Evolutionary conservation across 2,329 filamentous ascomycete species (phyloP).

Genomic region (Aureobasidium musti): DNA sequence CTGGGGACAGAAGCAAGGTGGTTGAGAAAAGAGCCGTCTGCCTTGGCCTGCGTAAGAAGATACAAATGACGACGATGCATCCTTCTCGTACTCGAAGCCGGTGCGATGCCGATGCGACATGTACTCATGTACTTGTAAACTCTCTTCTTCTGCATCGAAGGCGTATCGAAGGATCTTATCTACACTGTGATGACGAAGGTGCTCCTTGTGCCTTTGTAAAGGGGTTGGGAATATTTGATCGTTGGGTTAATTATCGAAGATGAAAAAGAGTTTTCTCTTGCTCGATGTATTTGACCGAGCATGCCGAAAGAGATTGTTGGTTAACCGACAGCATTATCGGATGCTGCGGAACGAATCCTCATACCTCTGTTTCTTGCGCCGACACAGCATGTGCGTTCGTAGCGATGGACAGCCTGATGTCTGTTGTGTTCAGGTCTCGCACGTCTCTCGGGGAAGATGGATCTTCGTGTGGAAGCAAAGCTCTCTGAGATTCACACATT

Average conservation of each 20-base stretch:
- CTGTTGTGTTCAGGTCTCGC: neutral
- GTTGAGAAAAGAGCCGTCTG: neutral
- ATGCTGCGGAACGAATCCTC: neutral
- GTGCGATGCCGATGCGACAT: conserved; percentile 12
- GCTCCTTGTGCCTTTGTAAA: neutral
- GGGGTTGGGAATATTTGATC: conserved; percentile 12
- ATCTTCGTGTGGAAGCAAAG: neutral
- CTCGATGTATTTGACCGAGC: conserved; percentile 13
- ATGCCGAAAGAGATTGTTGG: neutral
- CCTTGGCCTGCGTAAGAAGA: conserved; percentile 16
- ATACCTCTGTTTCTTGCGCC: neutral
- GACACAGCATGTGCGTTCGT: neutral
- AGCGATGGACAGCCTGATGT: neutral
- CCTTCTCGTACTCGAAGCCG: neutral
- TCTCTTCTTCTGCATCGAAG: conserved; percentile 1
- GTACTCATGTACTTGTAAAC: neutral
- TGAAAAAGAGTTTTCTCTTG: conserved; percentile 7
- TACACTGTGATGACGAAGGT: conserved; percentile 10
- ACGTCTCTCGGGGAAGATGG: neutral
- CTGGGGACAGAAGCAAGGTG: neutral
- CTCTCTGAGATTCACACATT: neutral
- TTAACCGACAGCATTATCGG: neutral
- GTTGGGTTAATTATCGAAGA: conserved; percentile 6
- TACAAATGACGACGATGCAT: conserved; percentile 2
- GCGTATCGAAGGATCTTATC: conserved; percentile 6